Base-by-base conservation (phyloP, 1,284 basidiomycete genomes). In the Cerrena zonata region DNA sequence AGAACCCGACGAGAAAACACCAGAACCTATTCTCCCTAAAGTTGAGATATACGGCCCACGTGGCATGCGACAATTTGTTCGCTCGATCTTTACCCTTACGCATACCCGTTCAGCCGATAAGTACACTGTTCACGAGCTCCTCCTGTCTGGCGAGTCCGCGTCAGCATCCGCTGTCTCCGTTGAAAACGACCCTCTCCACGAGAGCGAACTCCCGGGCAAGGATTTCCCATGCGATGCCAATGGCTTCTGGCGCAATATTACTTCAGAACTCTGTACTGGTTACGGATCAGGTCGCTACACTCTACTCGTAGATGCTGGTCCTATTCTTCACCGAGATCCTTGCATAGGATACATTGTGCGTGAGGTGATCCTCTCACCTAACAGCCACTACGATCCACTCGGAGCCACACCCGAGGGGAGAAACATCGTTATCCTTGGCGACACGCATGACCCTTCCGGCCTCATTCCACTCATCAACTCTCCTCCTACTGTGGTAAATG, bases 1-100 rank as follows among this genome's bases (percentile, higher is more conserved):
- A 42, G 39, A 27, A 25, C 12, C 15, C 27, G 24, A 18, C 27
- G 11, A 10, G n/a, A 21, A 42, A 21, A 47, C 44, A 56, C 12
- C 50, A 44, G 50, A 34, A 15, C 55, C 52, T 15, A 57, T 56
- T 11, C 50, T 57, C 34, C 78, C 82, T 0, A 75, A 71, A 41
- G 71, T 94, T 39, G 82, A 94, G 51, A 78, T 95, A 27, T 94
- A 86, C 61, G 92, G 92, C 0, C 91, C 91, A 0, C 78, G 80
- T 2, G 91, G 91, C 11, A 69, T 94, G n/a, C 83, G 93, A 37
- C 69, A 74, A 22, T 86, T 94, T 65, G 71, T 95, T 19, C 84
- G 93, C 30, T 79, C 78, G 34, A 82, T 80, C 39, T 73, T 94
- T 53, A 74, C 76, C 36, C 75, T 90, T 65, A 93, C 92, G 0